Evolutionary conservation across 768 basidiomycete species (phyloP), one percentile per base, ranked within the genome.

Genomic region (Boletus rubropictus): DNA sequence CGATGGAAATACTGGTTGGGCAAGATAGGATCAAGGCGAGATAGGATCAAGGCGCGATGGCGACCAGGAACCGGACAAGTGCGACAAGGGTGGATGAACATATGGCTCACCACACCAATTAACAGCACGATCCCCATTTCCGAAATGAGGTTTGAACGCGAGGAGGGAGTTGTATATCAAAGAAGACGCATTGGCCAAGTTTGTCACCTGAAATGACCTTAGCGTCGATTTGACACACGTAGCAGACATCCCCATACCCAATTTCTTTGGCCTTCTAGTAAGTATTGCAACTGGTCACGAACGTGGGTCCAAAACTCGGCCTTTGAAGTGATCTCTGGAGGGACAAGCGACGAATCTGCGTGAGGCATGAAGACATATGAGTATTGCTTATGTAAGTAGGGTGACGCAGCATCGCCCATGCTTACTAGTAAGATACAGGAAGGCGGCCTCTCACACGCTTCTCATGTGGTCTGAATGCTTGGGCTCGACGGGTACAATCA

Each of bases 91-190:
- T 21, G 22, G 31, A 44, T 24, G 43, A 18, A 46, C n/a, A 21
- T 18, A 29, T 7, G 24, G 68, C 88, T 70, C 56, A 93, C 94
- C 94, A 71, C 85, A 85, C 94, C 93, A 97, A 61, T 95, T 95
- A 18, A 95, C 89, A 3, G 86, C 79, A 44, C 80, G 77, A 31
- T 77, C 69, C 5, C 65, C 70, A 29, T 59, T 57, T 24, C 88
- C 89, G 56, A 89, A 92, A 58, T 78, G 69, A 21, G 74, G 59
- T 11, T 72, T 67, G 52, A 84, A 94, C 14, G 81, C 81, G 39
- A 80, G 76, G 38, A 93, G 76, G 10, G 87, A 76, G 56, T 84
- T 81, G 71, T 81, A 95, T 35, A 96, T 76, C 42, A 94, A 67
- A 7, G 89, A 82, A 21, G 89, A 79, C 0, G 89, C 77, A 61